These are phyloP conservation scores for Mycena rosella DNA, from an alignment of 768 basidiomycete genomes.

Conservation along the genomic window DNA sequence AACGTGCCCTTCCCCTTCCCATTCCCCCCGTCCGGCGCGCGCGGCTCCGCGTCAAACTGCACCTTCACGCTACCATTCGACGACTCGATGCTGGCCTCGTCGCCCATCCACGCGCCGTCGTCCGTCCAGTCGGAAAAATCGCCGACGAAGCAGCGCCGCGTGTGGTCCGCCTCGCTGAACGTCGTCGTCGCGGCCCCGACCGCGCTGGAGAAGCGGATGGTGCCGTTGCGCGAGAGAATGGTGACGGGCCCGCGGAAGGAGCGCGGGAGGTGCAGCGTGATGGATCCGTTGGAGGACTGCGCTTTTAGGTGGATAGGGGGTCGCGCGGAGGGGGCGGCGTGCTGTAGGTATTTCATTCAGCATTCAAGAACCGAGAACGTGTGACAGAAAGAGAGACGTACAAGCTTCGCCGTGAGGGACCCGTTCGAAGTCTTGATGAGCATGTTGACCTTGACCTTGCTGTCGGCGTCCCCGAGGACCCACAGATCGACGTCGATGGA, in stretches of 20 bases:
- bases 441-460: slow-evolving; percentile 26
- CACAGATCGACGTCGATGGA: slow-evolving; percentile 56
- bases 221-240: slow-evolving; percentile 49
- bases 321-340: slow-evolving; percentile 29
- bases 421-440: slow-evolving; percentile 46
- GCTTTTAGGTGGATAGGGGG: slow-evolving; percentile 44
- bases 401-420: slow-evolving; percentile 32
- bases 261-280: slow-evolving; percentile 54
- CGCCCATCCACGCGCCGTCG: slow-evolving; percentile 14
- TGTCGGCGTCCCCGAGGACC: slow-evolving; percentile 40
- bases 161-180: slow-evolving; percentile 48
- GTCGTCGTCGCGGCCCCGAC: slow-evolving; percentile 46
- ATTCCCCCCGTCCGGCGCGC: too few species aligned
- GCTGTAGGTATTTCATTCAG: slow-evolving; percentile 1
- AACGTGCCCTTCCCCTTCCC: too few species aligned
- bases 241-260: slow-evolving; percentile 55
- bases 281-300: slow-evolving; percentile 45
- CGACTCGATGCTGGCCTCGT: too few species aligned
- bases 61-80: too few species aligned
- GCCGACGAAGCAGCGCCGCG: slow-evolving; percentile 57
- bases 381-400: background rate
- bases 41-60: too few species aligned
- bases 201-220: slow-evolving; percentile 49
- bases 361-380: too few species aligned
- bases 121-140: slow-evolving; percentile 49